A percentile compares a stretch with the other conserved stretches of the same genome.
Evolutionary conservation across 1,139 yeast species (phyloP).

Genomic region (Geotrichum citri-aurantii): DNA sequence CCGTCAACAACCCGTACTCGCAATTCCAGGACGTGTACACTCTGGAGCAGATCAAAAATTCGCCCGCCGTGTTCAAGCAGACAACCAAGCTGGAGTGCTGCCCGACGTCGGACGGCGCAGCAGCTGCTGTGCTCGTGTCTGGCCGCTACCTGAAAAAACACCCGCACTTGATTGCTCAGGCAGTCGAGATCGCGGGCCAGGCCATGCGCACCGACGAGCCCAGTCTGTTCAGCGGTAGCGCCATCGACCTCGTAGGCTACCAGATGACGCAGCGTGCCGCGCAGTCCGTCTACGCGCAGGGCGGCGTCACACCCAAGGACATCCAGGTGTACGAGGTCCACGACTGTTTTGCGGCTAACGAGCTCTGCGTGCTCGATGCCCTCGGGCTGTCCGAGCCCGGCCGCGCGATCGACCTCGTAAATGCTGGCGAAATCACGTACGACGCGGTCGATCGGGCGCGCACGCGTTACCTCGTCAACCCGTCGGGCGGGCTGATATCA

Average conservation of each 20-base stretch:
- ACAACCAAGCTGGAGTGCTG: slow-evolving; percentile 32
- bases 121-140: slow-evolving; percentile 72
- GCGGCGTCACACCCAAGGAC: slow-evolving; percentile 27
- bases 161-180: slow-evolving; percentile 28
- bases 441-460: slow-evolving; percentile 23
- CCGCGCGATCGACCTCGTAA: slow-evolving; percentile 28
- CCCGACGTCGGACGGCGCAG: slow-evolving; percentile 64
- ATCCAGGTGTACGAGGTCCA: slow-evolving; percentile 32
- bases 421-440: slow-evolving; percentile 29
- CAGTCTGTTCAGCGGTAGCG: slow-evolving; percentile 25
- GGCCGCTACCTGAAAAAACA: slow-evolving; percentile 58
- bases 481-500: slow-evolving; percentile 32
- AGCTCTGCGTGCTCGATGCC: slow-evolving; percentile 29
- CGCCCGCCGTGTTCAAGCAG: slow-evolving; percentile 28
- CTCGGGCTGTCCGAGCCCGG: slow-evolving; percentile 29
- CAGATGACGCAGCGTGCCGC: slow-evolving; percentile 30
- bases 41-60: slow-evolving; percentile 28
- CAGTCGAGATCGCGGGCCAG: slow-evolving; percentile 31
- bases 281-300: slow-evolving; percentile 20
- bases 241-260: slow-evolving; percentile 29
- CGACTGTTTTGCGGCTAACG: slow-evolving; percentile 33
- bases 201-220: slow-evolving; percentile 28
- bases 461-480: slow-evolving; percentile 25
- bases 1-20: slow-evolving; percentile 33
- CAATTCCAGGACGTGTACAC: slow-evolving; percentile 30